Evolutionary conservation across 139 green algal species (phyloP), one percentile per base, ranked within the genome.

Genomic region (Ettlia oleoabundans): DNA sequence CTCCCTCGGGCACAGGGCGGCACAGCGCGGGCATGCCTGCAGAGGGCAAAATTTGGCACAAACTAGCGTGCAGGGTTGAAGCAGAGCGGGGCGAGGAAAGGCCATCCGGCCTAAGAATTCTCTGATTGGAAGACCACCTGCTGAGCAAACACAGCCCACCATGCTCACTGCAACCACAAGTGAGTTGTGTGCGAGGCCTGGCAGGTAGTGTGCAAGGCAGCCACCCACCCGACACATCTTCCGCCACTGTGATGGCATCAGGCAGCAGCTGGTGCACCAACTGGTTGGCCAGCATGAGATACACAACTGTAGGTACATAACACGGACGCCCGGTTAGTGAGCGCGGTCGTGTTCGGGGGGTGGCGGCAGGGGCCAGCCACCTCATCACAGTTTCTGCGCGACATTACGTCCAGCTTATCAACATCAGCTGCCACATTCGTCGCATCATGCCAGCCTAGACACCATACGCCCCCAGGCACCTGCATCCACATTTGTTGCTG

Each of bases 281-380:
- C 22, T 97, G 84, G 78, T 98, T 98, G 33, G 94, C 94, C 52
- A 98, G 89, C 94, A 97, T 97, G 28, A 99, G 91, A 82, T 99
- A 99, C n/a, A 98, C 95, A 15, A 92, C 86, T 1, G 97, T 96
- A 63, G 98, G 96, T 41, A 98, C 94, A 74, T 99, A n/a, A n/a
- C n/a, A n/a, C n/a, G n/a, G n/a, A n/a, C n/a, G n/a, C n/a, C n/a
- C n/a, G n/a, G n/a, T n/a, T n/a, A n/a, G n/a, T n/a, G n/a, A n/a
- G n/a, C n/a, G n/a, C n/a, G n/a, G n/a, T n/a, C n/a, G n/a, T n/a
- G n/a, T n/a, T n/a, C n/a, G n/a, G n/a, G n/a, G n/a, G n/a, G n/a
- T n/a, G n/a, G n/a, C n/a, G n/a, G n/a, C n/a, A n/a, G n/a, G n/a
- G n/a, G n/a, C n/a, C n/a, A n/a, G n/a, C n/a, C n/a, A n/a, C n/a